Base-by-base conservation (phyloP, 1,284 basidiomycete genomes). In the Taiwanofungus camphoratus region DNA sequence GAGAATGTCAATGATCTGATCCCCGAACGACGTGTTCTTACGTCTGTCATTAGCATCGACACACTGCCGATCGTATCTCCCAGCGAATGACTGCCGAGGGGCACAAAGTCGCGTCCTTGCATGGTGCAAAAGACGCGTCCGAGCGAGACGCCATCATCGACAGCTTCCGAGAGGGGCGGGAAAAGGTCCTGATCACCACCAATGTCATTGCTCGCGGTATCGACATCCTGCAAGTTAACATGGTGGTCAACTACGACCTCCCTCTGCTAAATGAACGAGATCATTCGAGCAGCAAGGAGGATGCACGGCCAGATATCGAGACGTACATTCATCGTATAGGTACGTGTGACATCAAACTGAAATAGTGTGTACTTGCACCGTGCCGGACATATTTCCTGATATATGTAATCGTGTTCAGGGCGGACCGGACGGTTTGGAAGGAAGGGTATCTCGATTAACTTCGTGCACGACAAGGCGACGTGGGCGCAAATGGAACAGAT, bases 291-390 rank as follows among this genome's bases (percentile, higher is more conserved):
- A 59, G 60, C 48, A 55, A 60, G 24, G 58, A 58, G 20, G 79
- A 81, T 52, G 69, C 67, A 35, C 67, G 64, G 51, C 91, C 93
- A 0, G 96, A 99, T 63, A 74, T 94, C 23, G 96, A 99, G 71
- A 99, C 95, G 1, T 99, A 99, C 63, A 84, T 99, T 45, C 96
- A 99, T 68, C 84, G 96, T 52, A 99, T 99, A 50, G 95, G 94
- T 91, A 48, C 42, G 83, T 69, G 8, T 2, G 26, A 37, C 36
- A 18, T 7, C 8, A 27, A 13, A 27, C 26, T 27, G 26, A 27
- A 27, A 7, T 27, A n/a, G n/a, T 34, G 35, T 36, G 33, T 32
- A 22, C 24, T 35, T 22, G 12, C n/a, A 12, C 35, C 22, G 15
- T 18, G 32, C 18, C 34, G 34, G 40, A 20, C 21, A 34, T 29